phyloP scores from a whole-genome alignment of 2,329 filamentous ascomycete species.

The Pestalotiopsis sp. region DNA sequence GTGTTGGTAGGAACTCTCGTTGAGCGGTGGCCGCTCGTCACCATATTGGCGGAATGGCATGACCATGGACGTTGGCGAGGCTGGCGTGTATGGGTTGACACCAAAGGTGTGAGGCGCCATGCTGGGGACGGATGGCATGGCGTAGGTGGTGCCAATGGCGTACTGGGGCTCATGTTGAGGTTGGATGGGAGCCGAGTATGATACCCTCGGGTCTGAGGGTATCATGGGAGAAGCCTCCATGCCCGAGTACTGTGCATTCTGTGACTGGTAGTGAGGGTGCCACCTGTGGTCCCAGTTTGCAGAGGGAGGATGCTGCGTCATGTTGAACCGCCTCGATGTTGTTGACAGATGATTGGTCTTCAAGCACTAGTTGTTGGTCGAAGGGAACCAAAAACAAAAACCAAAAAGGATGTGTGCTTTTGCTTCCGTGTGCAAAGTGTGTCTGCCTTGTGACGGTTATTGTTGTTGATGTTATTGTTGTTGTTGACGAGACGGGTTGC shows the following conservation, averaged over 20 bases:
- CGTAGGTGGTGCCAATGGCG: conserved; percentile 47
- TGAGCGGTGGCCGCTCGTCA: conserved; percentile 28
- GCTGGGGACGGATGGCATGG: conserved; percentile 42
- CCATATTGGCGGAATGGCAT: conserved; percentile 31
- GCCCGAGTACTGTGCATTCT: conserved; percentile 45
- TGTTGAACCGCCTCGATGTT: conserved; percentile 18
- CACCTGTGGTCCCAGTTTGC: conserved; percentile 57
- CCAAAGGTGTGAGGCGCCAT: conserved; percentile 46
- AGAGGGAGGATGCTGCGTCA: conserved; percentile 45
- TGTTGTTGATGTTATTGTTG: neutral
- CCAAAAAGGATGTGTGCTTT: neutral
- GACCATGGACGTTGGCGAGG: conserved; percentile 25
- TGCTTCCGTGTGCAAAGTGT: neutral
- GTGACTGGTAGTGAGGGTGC: conserved; percentile 48
- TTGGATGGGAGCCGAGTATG: conserved; percentile 41
- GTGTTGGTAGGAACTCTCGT: conserved; percentile 24
- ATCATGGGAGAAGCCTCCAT: conserved; percentile 51
- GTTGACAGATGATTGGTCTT: neutral
- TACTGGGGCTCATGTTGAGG: conserved; percentile 51
- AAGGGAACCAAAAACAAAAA: neutral
- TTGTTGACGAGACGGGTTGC: neutral
- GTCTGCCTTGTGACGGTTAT: neutral
- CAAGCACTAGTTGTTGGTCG: neutral
- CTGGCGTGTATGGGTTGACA: conserved; percentile 44
- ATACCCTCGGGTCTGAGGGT: conserved; percentile 49